Percentiles rank a stretch among this genome's conserved stretches.
Conservation (phyloP, 305 asterid species). For the Fraxinus platypoda region DNA sequence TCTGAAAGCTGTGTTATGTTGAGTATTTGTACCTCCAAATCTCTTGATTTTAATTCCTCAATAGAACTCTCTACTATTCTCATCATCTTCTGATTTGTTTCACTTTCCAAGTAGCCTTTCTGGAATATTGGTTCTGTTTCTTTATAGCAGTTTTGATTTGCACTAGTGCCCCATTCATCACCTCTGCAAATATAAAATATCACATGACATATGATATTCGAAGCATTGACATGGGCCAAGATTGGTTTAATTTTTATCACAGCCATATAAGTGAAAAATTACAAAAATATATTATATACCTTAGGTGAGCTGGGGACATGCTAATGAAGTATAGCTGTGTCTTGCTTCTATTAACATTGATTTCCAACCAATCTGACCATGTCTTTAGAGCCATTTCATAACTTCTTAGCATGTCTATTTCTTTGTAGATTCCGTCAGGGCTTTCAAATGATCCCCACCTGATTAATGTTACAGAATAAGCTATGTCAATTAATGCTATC, state of each 20-base stretch:
- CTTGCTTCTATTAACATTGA: conserved; percentile 65
- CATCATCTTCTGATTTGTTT: conserved; percentile 41
- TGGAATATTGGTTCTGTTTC: conserved; percentile 33
- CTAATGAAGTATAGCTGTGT: conserved; percentile 64
- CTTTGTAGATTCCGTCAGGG: conserved; percentile 66
- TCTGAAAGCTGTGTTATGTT: conserved; percentile 44
- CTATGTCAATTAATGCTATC: not conserved
- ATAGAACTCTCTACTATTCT: conserved; percentile 29
- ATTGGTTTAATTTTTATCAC: not conserved
- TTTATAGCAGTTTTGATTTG: conserved; percentile 29
- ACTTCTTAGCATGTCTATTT: conserved; percentile 70
- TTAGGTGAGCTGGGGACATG: conserved; percentile 85
- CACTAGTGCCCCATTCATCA: conserved; percentile 36
- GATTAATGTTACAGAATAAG: not conserved
- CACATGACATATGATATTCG: not conserved
- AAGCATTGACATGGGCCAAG: not conserved
- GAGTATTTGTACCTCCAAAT: conserved; percentile 32
- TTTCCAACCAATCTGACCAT: conserved; percentile 89
- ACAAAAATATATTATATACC: conserved; percentile 31
- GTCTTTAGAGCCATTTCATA: conserved; percentile 82
- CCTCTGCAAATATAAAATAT: conserved; percentile 23
- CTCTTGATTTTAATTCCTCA: conserved; percentile 29
- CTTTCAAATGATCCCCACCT: conserved; percentile 84
- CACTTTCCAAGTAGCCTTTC: conserved; percentile 30
- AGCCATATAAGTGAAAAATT: not conserved